Evolutionary conservation across 2,329 filamentous ascomycete genomes (phyloP), one percentile per base, ranked within the genome.

Genomic region (Fusarium sp.): DNA sequence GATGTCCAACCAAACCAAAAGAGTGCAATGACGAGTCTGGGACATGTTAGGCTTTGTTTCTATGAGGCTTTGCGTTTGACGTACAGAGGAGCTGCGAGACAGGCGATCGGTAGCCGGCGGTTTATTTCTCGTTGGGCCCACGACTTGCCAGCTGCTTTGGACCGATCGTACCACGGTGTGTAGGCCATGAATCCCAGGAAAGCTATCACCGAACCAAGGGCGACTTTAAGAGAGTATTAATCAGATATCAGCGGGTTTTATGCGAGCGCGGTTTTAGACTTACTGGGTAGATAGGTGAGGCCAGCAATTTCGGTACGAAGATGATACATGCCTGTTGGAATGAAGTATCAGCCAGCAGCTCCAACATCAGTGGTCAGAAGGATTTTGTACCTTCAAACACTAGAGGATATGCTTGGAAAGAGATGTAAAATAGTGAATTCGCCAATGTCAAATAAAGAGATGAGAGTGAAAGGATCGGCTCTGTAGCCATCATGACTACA

Each of bases 1-100:
- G 88, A 87, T 1, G 89, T 89, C 89, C 89, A 91, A 1, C 88
- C 89, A 66, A 91, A 88, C 88, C 88, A 90, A 79, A 91, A 90
- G 7, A 91, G 82, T 14, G 88, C 86, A 35, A 89, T 79, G 0
- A 90, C 90, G 35, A 92, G 83, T 18, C 81, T 63, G 83, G 85
- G 33, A 86, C 16, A 20, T 13, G 47, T 52, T 31, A 52, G 27
- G 31, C 4, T 16, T 5, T 20, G 16, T 16, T 86, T 5, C 20
- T 13, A n/a, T 20, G 16, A 22, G 11, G 1, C 1, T 22, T 2
- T 1, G 9, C 9, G 8, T 22, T 57, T 69, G 88, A 86, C 88
- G 33, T 86, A 87, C 81, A 91, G 90, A 0, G 91, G 90, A n/a
- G 90, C 87, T 8, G 90, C 90, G 65, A 90, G 88, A 6, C 91